phyloP scores from a whole-genome alignment of 352 stramenopile genomes.

The Phytophthora syringae region DNA sequence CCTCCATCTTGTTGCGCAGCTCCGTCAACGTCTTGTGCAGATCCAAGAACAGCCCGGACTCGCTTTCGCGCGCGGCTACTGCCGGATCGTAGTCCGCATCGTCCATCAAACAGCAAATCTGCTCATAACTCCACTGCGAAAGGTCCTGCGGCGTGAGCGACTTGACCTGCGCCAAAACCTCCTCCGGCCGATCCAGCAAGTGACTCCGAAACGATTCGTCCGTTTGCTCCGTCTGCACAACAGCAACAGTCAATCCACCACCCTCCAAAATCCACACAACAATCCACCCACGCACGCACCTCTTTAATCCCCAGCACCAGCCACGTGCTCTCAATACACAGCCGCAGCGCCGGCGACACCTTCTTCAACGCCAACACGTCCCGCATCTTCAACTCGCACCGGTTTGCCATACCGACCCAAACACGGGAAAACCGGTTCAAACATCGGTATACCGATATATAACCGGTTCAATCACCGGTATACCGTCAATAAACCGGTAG shows the following conservation, averaged over 20 bases:
- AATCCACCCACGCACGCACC: slow-evolving; percentile 28
- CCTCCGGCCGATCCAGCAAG: slow-evolving; percentile 46
- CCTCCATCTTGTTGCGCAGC: slow-evolving; percentile 42
- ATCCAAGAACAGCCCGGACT: slow-evolving; percentile 71
- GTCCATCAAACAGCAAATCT: slow-evolving; percentile 56
- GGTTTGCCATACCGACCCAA: too few relatives aligned
- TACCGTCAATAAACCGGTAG: too few relatives aligned
- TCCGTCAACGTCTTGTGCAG: slow-evolving; percentile 45
- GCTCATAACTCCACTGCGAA: slow-evolving; percentile 45
- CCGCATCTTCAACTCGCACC: slow-evolving; percentile 48
- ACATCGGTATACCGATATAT: too few relatives aligned
- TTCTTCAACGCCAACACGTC: slow-evolving; percentile 67
- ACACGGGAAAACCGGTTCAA: too few relatives aligned
- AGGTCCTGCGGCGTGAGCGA: slow-evolving; percentile 37
- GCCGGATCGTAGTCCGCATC: slow-evolving; percentile 63
- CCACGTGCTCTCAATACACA: slow-evolving; percentile 53
- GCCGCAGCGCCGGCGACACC: slow-evolving; percentile 48
- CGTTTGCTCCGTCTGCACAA: slow-evolving; percentile 29
- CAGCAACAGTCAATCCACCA: neutral
- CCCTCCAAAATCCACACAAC: neutral
- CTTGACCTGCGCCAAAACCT: slow-evolving; percentile 40
- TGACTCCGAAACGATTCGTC: slow-evolving; percentile 59
- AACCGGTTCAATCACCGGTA: too few relatives aligned
- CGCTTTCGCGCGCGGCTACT: slow-evolving; percentile 60
- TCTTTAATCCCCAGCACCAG: slow-evolving; percentile 34